phyloP scores from a whole-genome alignment of 805 yeast genomes.

The Ogataea methanolica region DNA sequence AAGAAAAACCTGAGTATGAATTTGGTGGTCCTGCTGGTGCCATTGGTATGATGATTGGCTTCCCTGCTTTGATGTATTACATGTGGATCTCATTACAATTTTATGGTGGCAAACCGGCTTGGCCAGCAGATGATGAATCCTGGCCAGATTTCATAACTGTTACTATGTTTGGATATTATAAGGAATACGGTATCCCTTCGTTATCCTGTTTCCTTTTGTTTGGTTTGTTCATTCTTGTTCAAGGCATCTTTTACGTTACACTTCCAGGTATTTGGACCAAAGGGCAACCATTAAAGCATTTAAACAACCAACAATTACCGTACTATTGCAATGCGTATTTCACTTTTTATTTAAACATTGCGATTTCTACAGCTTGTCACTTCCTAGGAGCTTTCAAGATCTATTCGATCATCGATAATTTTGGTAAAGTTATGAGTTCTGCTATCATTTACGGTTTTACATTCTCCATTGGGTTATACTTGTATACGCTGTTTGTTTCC shows the following conservation, averaged over 20 bases:
- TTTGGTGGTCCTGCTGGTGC: conserved; percentile 95
- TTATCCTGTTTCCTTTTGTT: conserved; percentile 64
- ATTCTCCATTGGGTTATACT: conserved; percentile 65
- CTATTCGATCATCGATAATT: conserved; percentile 69
- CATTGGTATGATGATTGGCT: conserved; percentile 84
- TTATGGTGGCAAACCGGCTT: conserved; percentile 68
- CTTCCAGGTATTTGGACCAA: conserved; percentile 94
- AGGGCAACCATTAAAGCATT: conserved; percentile 87
- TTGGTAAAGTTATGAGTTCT: conserved; percentile 90
- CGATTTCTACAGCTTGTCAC: conserved; percentile 58
- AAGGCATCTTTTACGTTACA: conserved; percentile 69
- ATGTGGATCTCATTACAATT: conserved; percentile 90
- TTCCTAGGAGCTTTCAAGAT: conserved; percentile 69
- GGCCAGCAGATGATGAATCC: conserved; percentile 54
- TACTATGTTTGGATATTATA: conserved; percentile 41
- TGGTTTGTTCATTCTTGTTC: conserved; percentile 61
- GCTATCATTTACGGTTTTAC: conserved; percentile 77
- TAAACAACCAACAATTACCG: conserved; percentile 75
- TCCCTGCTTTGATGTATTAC: conserved; percentile 92
- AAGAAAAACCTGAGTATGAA: conserved; percentile 53
- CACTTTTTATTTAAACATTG: conserved; percentile 70
- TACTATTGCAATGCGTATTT: conserved; percentile 91
- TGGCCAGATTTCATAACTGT: conserved; percentile 43
- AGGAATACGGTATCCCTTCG: conserved; percentile 55
- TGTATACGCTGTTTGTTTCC: conserved; percentile 58